Conservation (phyloP, 2,329 filamentous ascomycete genomes). For the Diaporthe citri region DNA sequence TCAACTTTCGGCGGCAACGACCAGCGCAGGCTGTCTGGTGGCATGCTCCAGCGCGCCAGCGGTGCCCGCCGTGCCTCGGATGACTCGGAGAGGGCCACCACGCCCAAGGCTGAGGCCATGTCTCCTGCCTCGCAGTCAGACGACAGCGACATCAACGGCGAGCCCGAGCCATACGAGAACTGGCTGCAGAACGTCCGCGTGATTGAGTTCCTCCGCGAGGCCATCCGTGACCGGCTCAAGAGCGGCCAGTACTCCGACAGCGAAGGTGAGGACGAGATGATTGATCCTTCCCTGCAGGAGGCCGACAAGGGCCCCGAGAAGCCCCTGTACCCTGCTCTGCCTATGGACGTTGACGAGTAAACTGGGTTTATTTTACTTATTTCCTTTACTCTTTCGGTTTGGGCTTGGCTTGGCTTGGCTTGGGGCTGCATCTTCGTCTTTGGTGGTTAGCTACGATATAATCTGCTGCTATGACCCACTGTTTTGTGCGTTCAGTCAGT, state of each 20-base stretch:
- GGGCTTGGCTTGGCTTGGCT: slow-evolving; percentile 10
- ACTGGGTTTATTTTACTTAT: not conserved
- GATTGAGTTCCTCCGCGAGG: slow-evolving; percentile 72
- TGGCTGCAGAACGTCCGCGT: slow-evolving; percentile 77
- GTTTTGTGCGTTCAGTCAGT: slow-evolving; percentile 8
- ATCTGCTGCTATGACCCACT: slow-evolving; percentile 13
- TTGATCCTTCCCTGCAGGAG: slow-evolving; percentile 48
- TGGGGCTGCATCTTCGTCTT: slow-evolving; percentile 16
- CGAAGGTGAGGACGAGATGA: slow-evolving; percentile 46
- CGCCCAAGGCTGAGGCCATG: slow-evolving; percentile 60
- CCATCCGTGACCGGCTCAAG: slow-evolving; percentile 69
- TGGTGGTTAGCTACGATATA: slow-evolving; percentile 12
- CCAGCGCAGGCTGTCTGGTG: slow-evolving; percentile 71
- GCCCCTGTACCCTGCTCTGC: slow-evolving; percentile 53
- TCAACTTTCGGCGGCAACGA: slow-evolving; percentile 74
- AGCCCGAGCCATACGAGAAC: slow-evolving; percentile 72
- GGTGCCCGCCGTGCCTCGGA: slow-evolving; percentile 56
- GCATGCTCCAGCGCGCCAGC: slow-evolving; percentile 73
- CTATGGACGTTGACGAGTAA: slow-evolving; percentile 40
- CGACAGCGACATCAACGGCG: slow-evolving; percentile 67
- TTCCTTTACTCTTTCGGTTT: not conserved
- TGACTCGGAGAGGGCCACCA: slow-evolving; percentile 55
- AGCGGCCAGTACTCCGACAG: slow-evolving; percentile 65
- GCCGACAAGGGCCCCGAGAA: slow-evolving; percentile 48
- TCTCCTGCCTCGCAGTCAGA: slow-evolving; percentile 66